These are phyloP conservation scores for Yarrowia sp. DNA, from an alignment of 805 yeast genomes.

Conservation along the genomic window DNA sequence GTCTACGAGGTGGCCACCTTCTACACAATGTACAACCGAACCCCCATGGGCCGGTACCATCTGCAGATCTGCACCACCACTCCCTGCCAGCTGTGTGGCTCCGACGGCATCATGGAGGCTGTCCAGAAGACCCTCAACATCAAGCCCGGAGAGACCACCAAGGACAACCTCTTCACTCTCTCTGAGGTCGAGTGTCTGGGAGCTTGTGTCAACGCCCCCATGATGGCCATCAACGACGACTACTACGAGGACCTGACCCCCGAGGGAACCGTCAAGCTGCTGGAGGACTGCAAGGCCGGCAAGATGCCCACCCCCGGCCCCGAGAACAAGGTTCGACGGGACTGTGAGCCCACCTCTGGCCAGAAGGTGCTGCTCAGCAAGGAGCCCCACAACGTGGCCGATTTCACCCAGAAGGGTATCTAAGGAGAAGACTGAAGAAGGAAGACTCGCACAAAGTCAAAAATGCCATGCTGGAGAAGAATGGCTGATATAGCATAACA, in stretches of 20 bases:
- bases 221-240: slow-evolving; percentile 84
- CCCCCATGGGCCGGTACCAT: slow-evolving; percentile 84
- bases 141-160: slow-evolving; percentile 79
- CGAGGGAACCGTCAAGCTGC: slow-evolving; percentile 64
- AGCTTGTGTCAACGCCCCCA: slow-evolving; percentile 91
- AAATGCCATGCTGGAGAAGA: slow-evolving; percentile 13
- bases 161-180: slow-evolving; percentile 76
- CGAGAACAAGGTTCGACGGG: slow-evolving; percentile 63
- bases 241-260: slow-evolving; percentile 81
- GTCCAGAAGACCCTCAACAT: slow-evolving; percentile 65
- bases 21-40: slow-evolving; percentile 88
- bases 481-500: slow-evolving; percentile 38
- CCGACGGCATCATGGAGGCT: slow-evolving; percentile 79
- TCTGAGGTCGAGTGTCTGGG: slow-evolving; percentile 92
- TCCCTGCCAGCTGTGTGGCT: slow-evolving; percentile 85
- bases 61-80: slow-evolving; percentile 89
- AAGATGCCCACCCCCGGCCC: slow-evolving; percentile 72
- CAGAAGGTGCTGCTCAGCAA: slow-evolving; percentile 64
- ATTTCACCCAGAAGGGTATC: slow-evolving; percentile 61
- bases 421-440: slow-evolving; percentile 6
- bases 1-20: slow-evolving; percentile 92
- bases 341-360: slow-evolving; percentile 81
- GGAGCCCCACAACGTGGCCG: slow-evolving; percentile 72
- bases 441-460: slow-evolving; percentile 22
- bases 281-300: slow-evolving; percentile 70